These are phyloP conservation scores for Pseudogymnoascus pannorum DNA, from an alignment of 2,329 filamentous ascomycete genomes.

Conservation along the genomic window DNA sequence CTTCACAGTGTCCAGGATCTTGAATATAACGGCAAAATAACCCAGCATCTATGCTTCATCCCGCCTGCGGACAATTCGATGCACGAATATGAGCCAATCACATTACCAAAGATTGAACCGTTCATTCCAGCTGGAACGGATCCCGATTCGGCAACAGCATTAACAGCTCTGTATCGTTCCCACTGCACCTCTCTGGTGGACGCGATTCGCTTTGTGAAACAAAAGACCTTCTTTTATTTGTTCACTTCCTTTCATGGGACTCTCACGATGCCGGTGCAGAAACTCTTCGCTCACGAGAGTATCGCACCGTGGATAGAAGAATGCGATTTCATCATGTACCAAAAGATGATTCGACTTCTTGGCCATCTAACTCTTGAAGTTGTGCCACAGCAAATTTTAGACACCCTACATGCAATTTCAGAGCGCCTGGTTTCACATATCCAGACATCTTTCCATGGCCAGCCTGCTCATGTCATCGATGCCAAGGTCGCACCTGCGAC, in stretches of 20 bases:
- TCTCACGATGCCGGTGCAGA: conserved; percentile 92
- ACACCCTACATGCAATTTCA: conserved; percentile 81
- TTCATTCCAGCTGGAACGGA: conserved; percentile 81
- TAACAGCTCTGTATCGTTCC: conserved; percentile 82
- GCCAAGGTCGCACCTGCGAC: conserved; percentile 85
- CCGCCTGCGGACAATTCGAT: conserved; percentile 47
- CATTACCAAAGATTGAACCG: conserved; percentile 76
- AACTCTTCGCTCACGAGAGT: conserved; percentile 73
- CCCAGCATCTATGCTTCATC: conserved; percentile 53
- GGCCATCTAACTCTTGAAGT: conserved; percentile 85
- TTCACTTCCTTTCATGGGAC: conserved; percentile 95
- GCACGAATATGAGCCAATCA: conserved; percentile 61
- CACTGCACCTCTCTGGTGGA: conserved; percentile 95
- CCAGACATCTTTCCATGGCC: conserved; percentile 73
- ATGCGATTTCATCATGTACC: conserved; percentile 92
- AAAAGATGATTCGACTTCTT: conserved; percentile 91
- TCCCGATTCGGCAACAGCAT: conserved; percentile 73
- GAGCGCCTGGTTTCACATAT: conserved; percentile 75
- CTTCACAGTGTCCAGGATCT: conserved; percentile 51
- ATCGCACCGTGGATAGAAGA: conserved; percentile 90
- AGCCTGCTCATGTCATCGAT: conserved; percentile 76
- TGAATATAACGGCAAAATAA: conserved; percentile 51
- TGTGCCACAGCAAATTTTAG: conserved; percentile 78
- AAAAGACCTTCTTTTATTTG: conserved; percentile 92
- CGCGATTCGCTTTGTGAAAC: conserved; percentile 90